phyloP scores from a whole-genome alignment of 495 filamentous ascomycete genomes.

The Tetracladium setigerum region DNA sequence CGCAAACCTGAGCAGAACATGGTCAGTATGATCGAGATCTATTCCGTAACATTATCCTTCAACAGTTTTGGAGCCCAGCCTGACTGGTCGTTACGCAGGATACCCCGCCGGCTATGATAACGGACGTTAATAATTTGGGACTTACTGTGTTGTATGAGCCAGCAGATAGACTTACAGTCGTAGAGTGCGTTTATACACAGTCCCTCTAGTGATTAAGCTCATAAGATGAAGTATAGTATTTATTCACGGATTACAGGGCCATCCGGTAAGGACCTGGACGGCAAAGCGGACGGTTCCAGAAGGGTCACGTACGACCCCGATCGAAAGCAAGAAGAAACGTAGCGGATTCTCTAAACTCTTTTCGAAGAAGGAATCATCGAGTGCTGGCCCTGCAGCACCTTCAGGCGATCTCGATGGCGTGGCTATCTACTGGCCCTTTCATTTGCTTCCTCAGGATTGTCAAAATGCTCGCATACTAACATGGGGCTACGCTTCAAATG shows the following conservation, averaged over 20 bases:
- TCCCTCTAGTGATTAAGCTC: neutral
- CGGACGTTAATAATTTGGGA: no score
- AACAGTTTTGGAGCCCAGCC: no score
- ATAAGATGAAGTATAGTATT: slow-evolving; percentile 24
- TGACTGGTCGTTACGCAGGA: no score
- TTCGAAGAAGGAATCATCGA: no score
- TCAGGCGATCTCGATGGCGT: no score
- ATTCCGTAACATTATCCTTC: no score
- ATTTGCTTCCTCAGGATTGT: slow-evolving; percentile 25
- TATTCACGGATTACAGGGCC: slow-evolving; percentile 22
- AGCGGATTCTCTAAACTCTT: neutral
- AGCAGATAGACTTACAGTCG: no score
- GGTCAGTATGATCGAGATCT: no score
- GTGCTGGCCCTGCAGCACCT: no score
- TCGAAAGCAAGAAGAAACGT: neutral
- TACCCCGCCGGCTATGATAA: no score
- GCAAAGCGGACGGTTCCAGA: neutral
- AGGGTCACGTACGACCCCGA: neutral
- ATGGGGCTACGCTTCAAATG: slow-evolving; percentile 31
- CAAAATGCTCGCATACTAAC: slow-evolving; percentile 27
- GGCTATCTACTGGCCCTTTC: slow-evolving; percentile 25
- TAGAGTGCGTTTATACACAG: no score
- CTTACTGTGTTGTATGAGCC: neutral
- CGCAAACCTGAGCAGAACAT: no score
- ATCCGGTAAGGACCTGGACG: slow-evolving; percentile 22